Conservation (phyloP, 1,284 basidiomycete genomes). For the Austroboletus olivaceoglutinosus region DNA sequence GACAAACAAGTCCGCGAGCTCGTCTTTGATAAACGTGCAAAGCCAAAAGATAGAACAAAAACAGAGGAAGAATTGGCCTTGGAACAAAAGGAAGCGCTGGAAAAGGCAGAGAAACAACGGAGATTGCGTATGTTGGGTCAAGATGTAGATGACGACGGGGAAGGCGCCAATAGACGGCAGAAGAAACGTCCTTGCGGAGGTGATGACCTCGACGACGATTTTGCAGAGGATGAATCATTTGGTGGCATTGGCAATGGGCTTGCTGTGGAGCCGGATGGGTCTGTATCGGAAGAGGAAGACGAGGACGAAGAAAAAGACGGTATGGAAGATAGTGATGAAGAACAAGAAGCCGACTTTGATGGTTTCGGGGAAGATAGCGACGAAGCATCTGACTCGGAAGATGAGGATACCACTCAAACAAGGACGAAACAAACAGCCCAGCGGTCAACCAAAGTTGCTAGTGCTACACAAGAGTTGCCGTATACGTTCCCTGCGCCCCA, state of each 20-base stretch:
- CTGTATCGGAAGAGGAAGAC: constrained; percentile 24
- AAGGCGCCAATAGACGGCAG: constrained; percentile 41
- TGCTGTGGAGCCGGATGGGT: constrained; percentile 30
- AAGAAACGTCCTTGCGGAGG: constrained; percentile 52
- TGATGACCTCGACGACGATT: constrained; percentile 95
- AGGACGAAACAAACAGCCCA: constrained; percentile 28
- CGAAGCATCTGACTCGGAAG: constrained; percentile 33
- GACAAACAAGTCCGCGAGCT: constrained; percentile 92
- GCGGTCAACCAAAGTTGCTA: constrained; percentile 33
- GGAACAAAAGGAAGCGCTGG: constrained; percentile 85
- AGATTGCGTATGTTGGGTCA: constrained; percentile 86
- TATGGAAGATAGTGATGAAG: constrained; percentile 52
- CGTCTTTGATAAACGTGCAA: constrained; percentile 90
- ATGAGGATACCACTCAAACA: constrained; percentile 46
- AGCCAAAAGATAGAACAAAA: constrained; percentile 94
- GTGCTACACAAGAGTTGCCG: constrained; percentile 64
- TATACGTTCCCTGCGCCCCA: constrained; percentile 91
- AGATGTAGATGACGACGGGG: constrained; percentile 60
- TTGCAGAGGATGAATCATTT: constrained; percentile 53
- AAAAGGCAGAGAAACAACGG: constrained; percentile 82
- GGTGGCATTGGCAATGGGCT: constrained; percentile 53
- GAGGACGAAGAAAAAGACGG: constrained; percentile 48
- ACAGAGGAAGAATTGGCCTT: constrained; percentile 92
- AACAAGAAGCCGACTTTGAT: constrained; percentile 36
- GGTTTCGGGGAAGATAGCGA: constrained; percentile 36